A percentile compares a stretch with the other conserved stretches of the same genome.
Conservation (phyloP, 2,329 filamentous ascomycete genomes). For the Fusarium keratoplasticum region DNA sequence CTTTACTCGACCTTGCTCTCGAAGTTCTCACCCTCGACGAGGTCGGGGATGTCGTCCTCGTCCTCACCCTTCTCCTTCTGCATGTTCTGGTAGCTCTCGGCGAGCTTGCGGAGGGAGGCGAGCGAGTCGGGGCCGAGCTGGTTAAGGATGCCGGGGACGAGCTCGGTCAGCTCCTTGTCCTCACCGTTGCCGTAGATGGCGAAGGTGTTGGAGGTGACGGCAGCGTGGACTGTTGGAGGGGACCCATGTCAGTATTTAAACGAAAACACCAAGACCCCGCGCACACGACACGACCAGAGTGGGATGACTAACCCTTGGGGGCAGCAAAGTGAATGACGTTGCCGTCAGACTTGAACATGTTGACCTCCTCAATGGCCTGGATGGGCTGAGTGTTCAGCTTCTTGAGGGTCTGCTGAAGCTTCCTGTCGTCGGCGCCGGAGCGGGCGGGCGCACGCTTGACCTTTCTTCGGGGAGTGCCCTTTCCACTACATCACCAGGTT, state of each 20-base stretch:
- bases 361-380: slow-evolving; percentile 99
- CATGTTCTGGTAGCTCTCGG: slow-evolving; percentile 99
- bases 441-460: slow-evolving; percentile 97
- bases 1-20: slow-evolving; percentile 95
- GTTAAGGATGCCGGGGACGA: slow-evolving; percentile 99
- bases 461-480: slow-evolving; percentile 97
- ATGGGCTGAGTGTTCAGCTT: slow-evolving; percentile 99
- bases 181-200: slow-evolving; percentile 99
- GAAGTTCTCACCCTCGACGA: slow-evolving; percentile 98
- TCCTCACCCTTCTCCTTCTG: slow-evolving; percentile 92
- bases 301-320: slow-evolving; percentile 83
- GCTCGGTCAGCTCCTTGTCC: slow-evolving; percentile 99
- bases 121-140: slow-evolving; percentile 98
- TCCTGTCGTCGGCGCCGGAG: slow-evolving; percentile 98
- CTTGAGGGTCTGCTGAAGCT: slow-evolving; percentile 96
- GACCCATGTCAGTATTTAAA: slow-evolving; percentile 28
- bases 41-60: slow-evolving; percentile 96
- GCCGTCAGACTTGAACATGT: slow-evolving; percentile 99
- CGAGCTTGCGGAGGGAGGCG: slow-evolving; percentile 96
- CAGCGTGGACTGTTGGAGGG: slow-evolving; percentile 82
- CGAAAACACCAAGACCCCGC: slow-evolving; percentile 34
- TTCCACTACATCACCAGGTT: slow-evolving; percentile 72
- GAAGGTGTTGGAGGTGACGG: slow-evolving; percentile 98
- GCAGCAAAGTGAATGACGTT: slow-evolving; percentile 99
- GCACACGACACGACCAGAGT: slow-evolving; percentile 24